phyloP scores from a whole-genome alignment of 1,139 yeast genomes.

The Candida albicans region DNA sequence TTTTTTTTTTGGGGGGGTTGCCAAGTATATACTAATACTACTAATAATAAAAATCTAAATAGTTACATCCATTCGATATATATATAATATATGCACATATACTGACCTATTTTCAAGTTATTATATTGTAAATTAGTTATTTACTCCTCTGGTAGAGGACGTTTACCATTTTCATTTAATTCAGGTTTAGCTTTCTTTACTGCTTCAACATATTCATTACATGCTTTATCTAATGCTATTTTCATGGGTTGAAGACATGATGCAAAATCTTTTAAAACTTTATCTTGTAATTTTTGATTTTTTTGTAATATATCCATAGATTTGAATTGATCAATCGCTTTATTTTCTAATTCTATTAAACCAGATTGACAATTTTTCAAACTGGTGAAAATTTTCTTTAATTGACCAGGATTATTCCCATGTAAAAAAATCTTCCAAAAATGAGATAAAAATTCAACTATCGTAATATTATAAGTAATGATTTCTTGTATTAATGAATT shows the following conservation, averaged over 20 bases:
- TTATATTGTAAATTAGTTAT: not conserved
- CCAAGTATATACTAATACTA: too few species aligned
- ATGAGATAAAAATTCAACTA: conserved; percentile 45
- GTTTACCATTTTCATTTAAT: conserved; percentile 30
- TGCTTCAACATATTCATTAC: conserved; percentile 32
- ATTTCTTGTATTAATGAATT: conserved; percentile 33
- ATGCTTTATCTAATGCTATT: conserved; percentile 31
- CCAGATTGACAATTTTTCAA: conserved; percentile 34
- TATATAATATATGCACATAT: not conserved
- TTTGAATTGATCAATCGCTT: conserved; percentile 13
- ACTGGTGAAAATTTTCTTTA: conserved; percentile 38
- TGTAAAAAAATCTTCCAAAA: conserved; percentile 43
- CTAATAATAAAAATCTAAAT: too few species aligned
- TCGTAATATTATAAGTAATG: conserved; percentile 39
- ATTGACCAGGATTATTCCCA: conserved; percentile 40
- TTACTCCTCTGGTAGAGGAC: conserved; percentile 18
- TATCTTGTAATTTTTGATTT: conserved; percentile 37
- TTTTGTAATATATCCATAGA: conserved; percentile 15
- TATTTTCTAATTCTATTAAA: conserved; percentile 23
- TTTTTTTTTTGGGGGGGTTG: too few species aligned
- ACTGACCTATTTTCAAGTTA: too few species aligned
- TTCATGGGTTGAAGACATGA: conserved; percentile 32
- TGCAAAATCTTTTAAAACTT: conserved; percentile 33
- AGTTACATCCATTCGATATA: not conserved
- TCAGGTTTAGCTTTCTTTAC: conserved; percentile 15